These are phyloP conservation scores for Monosporascus ibericus DNA, from an alignment of 2,329 filamentous ascomycete genomes.

Conservation along the genomic window DNA sequence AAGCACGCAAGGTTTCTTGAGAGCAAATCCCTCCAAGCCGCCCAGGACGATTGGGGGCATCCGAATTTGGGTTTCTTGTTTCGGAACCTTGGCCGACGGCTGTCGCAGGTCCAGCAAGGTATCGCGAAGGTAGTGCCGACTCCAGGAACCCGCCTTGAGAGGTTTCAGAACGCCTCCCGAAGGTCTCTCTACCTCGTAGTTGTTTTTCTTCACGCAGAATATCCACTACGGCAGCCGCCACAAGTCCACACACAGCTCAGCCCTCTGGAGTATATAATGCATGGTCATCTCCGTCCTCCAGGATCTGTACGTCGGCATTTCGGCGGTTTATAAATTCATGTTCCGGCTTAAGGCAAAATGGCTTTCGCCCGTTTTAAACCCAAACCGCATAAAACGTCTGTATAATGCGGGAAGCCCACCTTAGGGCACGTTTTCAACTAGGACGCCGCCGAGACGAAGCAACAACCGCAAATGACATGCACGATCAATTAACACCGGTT, in stretches of 20 bases:
- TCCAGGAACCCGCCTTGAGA: neutral
- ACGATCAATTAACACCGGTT: too few relatives aligned
- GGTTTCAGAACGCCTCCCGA: neutral
- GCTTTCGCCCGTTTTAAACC: too few relatives aligned
- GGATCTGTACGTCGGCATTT: neutral
- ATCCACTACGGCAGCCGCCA: too few relatives aligned
- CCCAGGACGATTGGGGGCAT: constrained; percentile 5
- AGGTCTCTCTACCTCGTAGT: neutral
- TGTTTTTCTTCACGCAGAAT: neutral
- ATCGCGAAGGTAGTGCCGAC: neutral
- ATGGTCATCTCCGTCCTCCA: too few relatives aligned
- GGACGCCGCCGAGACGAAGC: too few relatives aligned
- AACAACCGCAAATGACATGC: too few relatives aligned
- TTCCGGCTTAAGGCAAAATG: too few relatives aligned
- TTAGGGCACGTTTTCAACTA: too few relatives aligned
- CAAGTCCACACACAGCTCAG: too few relatives aligned
- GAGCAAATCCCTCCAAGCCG: constrained; percentile 27
- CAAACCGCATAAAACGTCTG: neutral
- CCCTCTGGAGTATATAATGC: too few relatives aligned
- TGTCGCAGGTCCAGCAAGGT: neutral
- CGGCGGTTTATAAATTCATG: neutral
- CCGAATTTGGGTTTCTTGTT: constrained; percentile 5
- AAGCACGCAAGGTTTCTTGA: constrained; percentile 22
- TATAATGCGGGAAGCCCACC: too few relatives aligned
- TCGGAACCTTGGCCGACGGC: neutral